Conservation (phyloP, 139 green algal genomes). For the Yamagishiella unicocca region DNA sequence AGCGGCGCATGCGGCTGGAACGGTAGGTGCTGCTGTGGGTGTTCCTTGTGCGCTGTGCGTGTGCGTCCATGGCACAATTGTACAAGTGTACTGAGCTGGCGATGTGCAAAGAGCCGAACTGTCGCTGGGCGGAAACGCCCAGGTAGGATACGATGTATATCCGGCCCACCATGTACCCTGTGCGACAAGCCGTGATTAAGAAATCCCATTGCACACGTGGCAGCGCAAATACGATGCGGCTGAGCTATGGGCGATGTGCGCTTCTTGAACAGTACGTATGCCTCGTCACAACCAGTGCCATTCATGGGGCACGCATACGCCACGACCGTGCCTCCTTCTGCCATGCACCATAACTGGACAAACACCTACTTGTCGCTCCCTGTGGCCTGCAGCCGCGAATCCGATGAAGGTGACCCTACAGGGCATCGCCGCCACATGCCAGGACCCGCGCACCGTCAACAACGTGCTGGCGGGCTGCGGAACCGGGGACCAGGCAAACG, state of each 20-base stretch:
- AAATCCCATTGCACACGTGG: too few relatives aligned
- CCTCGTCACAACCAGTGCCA: background rate
- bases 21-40: too few relatives aligned
- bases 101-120: background rate
- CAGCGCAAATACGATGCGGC: background rate
- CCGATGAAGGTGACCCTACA: background rate
- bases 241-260: background rate
- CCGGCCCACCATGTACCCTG: too few relatives aligned
- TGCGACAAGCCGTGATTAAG: too few relatives aligned
- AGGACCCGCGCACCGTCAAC: background rate
- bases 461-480: background rate
- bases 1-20: background rate
- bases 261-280: background rate
- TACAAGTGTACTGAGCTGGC: background rate
- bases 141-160: too few relatives aligned
- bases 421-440: background rate
- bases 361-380: too few relatives aligned
- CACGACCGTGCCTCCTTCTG: background rate
- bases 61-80: background rate
- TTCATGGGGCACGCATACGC: background rate
- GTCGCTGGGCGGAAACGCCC: too few relatives aligned
- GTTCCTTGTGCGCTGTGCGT: background rate
- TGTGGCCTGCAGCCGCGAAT: background rate
- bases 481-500: background rate
- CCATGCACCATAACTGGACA: too few relatives aligned